Evolutionary conservation across 495 filamentous ascomycete species (phyloP), one percentile per base, ranked within the genome.

Genomic region (Astrothelium subdiscretum): DNA sequence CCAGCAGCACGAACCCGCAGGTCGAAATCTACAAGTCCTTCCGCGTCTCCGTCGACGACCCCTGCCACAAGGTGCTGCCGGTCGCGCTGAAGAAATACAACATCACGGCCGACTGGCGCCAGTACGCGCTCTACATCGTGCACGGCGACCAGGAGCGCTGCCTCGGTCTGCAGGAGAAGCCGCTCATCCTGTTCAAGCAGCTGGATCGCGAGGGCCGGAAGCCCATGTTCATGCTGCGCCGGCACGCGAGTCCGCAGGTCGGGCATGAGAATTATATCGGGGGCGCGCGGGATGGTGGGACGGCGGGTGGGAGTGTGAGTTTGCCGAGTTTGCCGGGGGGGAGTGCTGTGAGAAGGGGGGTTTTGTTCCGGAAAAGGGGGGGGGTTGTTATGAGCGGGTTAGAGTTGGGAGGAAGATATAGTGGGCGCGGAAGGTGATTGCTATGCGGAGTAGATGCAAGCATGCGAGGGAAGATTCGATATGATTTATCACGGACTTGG

Each of bases 11-110:
- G 73, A 67, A 82, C 77, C 68, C 73, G 42, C 71, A 74, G 62
- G 91, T 92, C 61, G 92, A 98, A 69, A 97, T 98, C 59, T 97
- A 97, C 83, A 97, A 97, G 73, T 92, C 87, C 6, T 98, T 98
- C 79, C 85, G 94, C 31, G 94, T 98, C 64, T 91, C 87, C 66
- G 92, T 96, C 85, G 94, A 98, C 63, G 94, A 97, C 67, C 94
- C 94, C 0, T 98, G 94, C 77, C 85, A 96, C 75, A 97, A 96
- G 70, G 94, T 98, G 32, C 83, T 98, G 10, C 94, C 94, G 1
- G 94, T 95, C 29, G 94, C 94, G 12, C 80, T 98, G 26, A 92
- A 92, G 72, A 95, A 96, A 71, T 98, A 98, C 78, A 94, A 97
- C 72, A 98, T 98, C 80, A 89, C 94, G 62, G 90, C 89, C 24